Base-by-base conservation (phyloP, 2,329 filamentous ascomycete species). In the Aspergillus sergii region DNA sequence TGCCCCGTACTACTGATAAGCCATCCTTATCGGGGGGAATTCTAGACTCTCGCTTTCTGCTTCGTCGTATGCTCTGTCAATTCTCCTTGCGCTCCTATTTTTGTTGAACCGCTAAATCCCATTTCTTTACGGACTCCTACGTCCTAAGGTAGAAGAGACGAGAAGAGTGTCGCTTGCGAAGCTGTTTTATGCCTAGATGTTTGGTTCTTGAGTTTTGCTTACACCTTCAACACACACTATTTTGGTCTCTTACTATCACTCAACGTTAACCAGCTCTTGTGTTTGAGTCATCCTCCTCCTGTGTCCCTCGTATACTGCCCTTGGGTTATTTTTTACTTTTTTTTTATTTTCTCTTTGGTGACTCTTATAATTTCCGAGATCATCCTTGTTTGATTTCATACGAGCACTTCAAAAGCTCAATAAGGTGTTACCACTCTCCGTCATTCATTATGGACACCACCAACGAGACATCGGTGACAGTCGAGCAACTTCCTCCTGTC, bases 361-460 rank as follows among this genome's bases (percentile, higher is more conserved):
- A 12, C 28, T 32, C n/a, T 32, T 39, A 21, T 10, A 8, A 12
- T 16, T 21, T n/a, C 30, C 23, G n/a, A 19, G n/a, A 19, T 36
- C 11, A 11, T 39, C 39, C 12, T 30, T 39, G 7, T 55, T 55
- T n/a, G 14, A 19, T 8, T 26, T 12, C 23, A 12, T 36, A 16
- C 51, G 34, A 14, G 32, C n/a, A 39, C 32, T 55, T 3, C 26
- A 23, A 21, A 16, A 36, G 51, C 32, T 50, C 46, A 54, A 8
- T 21, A 9, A 26, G 16, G 26, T 16, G 5, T 23, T 28, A 28
- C 23, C 21, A 58, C 46, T 28, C 43, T 26, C 9, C 39, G 32
- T 58, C 41, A 71, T 26, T n/a, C 21, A 55, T 34, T 5, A 55
- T 73, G 70, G 71, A 72, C 59, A 63, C 67, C 45, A 58, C 45